phyloP scores from a whole-genome alignment of 345 rosid species.

The Garcia nutans region DNA sequence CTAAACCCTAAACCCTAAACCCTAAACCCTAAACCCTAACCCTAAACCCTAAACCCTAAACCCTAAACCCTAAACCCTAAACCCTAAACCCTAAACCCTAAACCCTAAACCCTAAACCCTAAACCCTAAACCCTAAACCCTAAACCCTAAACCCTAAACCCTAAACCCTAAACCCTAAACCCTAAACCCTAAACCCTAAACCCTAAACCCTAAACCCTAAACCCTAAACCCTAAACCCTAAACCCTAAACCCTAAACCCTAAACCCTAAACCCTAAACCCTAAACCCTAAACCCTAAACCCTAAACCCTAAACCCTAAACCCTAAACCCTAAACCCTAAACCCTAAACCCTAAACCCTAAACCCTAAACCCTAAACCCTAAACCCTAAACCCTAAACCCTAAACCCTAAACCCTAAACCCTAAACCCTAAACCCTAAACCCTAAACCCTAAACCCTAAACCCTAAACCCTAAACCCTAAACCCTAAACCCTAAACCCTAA shows the following conservation, averaged over 20 bases:
- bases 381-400: conserved; percentile 1
- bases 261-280: conserved; percentile 11
- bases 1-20: conserved; percentile 7
- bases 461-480: conserved; percentile 27
- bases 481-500: conserved; percentile 28
- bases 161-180: too few relatives aligned
- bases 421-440: conserved; percentile 16
- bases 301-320: conserved; percentile 21
- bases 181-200: too few relatives aligned
- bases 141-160: too few relatives aligned
- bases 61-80: too few relatives aligned
- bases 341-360: conserved; percentile 28
- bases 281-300: conserved; percentile 24
- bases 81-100: too few relatives aligned
- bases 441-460: conserved; percentile 19
- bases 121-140: too few relatives aligned
- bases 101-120: not conserved
- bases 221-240: not conserved
- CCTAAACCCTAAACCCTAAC: conserved; percentile 1
- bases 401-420: conserved; percentile 26
- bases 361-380: conserved; percentile 17
- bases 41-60: conserved; percentile 20
- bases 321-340: conserved; percentile 21
- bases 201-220: not conserved
- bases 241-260: conserved; percentile 17